Evolutionary conservation across 495 filamentous ascomycete genomes (phyloP), one percentile per base, ranked within the genome.

Genomic region (Parachaetomium inaequale): DNA sequence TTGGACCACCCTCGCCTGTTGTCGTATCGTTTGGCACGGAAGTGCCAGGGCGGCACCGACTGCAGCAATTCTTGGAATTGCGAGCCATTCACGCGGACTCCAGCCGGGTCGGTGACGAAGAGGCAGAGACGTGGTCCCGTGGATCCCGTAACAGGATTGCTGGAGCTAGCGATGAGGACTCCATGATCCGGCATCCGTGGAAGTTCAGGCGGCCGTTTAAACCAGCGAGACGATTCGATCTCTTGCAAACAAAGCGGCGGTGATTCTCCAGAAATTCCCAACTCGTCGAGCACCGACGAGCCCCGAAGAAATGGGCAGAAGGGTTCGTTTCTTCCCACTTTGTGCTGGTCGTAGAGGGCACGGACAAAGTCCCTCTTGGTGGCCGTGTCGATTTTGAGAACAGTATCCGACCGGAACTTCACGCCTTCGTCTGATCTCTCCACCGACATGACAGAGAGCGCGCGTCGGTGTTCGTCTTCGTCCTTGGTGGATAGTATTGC

Each of bases 311-410:
- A 29, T 0, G 57, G 26, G 46, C 19, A 51, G 5, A 25, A 51
- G 11, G 57, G 57, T 45, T 59, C 57, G 19, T 59, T 59, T 23
- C 57, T 45, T 14, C 57, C 57, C 15, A 59, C 21, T 28, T 51
- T 59, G 46, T 59, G 57, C 31, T 49, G 17, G 10, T 38, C 31
- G 46, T 59, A 59, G 7, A 59, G 2, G 46, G n/a, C 10, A 17
- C 28, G 43, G 4, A 59, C 45, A 21, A 40, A 19, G 21, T 51
- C 11, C 46, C 29, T 8, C 4, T 6, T n/a, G 19, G 10, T 42
- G 19, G 57, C 14, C 7, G 45, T 29, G 47, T 29, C 23, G 2
- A 14, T 3, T 14, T 50, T 26, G 47, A 50, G 11, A 15, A 50
- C 47, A 2, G 26, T 29, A 21, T 50, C 47, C 2, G 26, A 2